Conservation (phyloP, 306 rosid species). For the Cucurbita pepo region DNA sequence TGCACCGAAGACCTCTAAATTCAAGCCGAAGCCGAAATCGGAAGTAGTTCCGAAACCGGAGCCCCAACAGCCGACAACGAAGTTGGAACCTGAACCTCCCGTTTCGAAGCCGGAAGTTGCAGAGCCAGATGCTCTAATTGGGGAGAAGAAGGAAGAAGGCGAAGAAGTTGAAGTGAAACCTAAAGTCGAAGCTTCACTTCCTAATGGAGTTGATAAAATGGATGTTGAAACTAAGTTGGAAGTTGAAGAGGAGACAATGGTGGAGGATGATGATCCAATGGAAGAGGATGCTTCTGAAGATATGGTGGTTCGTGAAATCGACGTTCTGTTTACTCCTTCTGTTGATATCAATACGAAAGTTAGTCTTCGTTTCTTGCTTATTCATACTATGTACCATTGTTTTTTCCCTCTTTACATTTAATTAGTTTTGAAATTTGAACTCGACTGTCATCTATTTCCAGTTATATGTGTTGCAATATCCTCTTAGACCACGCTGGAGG, state of each 20-base stretch:
- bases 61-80: constrained; percentile 8
- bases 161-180: background rate
- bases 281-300: constrained; percentile 44
- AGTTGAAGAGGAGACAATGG: constrained; percentile 13
- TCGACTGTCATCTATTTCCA: constrained; percentile 5
- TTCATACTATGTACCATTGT: background rate
- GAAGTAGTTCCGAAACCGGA: constrained; percentile 3
- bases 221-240: constrained; percentile 21
- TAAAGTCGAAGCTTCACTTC: constrained; percentile 12
- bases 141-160: constrained; percentile 18
- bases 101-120: constrained; percentile 8
- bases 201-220: constrained; percentile 25
- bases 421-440: background rate
- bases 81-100: constrained; percentile 14
- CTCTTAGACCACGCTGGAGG: constrained; percentile 72
- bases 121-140: background rate
- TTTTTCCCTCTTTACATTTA: background rate
- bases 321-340: constrained; percentile 52
- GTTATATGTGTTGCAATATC: constrained; percentile 77
- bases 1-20: constrained; percentile 49
- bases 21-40: constrained; percentile 28
- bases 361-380: background rate
- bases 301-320: constrained; percentile 64
- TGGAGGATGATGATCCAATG: constrained; percentile 41
- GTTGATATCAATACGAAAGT: constrained; percentile 42